A percentile compares a stretch with the other conserved stretches of the same genome.
Conservation (phyloP, 1,139 yeast species). For the Taphrina confusa region DNA sequence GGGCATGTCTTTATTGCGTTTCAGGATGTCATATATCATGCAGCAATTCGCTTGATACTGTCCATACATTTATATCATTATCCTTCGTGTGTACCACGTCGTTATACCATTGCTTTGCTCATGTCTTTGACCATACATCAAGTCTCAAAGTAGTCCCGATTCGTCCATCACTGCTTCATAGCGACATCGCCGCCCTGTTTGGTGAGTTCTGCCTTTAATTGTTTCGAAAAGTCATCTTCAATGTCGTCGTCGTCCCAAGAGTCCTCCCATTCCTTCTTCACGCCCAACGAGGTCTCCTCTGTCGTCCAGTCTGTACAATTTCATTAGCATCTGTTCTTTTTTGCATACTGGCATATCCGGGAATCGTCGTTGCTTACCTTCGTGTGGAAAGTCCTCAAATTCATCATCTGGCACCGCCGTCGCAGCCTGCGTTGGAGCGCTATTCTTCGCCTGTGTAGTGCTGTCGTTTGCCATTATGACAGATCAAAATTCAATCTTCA, state of each 20-base stretch:
- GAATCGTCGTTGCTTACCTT: constrained; percentile 54
- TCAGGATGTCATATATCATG: too few relatives aligned
- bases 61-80: too few relatives aligned
- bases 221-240: constrained; percentile 77
- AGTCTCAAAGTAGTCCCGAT: too few relatives aligned
- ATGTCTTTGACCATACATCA: too few relatives aligned
- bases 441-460: neutral
- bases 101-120: too few relatives aligned
- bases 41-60: too few relatives aligned
- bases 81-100: too few relatives aligned
- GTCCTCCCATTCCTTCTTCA: constrained; percentile 76
- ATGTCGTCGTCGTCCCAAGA: constrained; percentile 89
- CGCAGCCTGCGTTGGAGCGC: constrained; percentile 42
- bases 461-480: neutral
- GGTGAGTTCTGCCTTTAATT: constrained; percentile 54
- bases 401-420: constrained; percentile 63
- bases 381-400: constrained; percentile 92
- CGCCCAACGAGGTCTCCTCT: constrained; percentile 51
- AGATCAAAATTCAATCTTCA: too few relatives aligned
- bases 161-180: constrained; percentile 29
- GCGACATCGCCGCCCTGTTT: constrained; percentile 26
- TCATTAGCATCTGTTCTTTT: neutral
- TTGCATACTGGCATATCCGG: neutral
- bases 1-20: too few relatives aligned
- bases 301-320: constrained; percentile 54